A percentile compares a stretch with the other conserved stretches of the same genome.
Evolutionary conservation across 257 asterid species (phyloP).

Genomic region (Jacaranda mimosifolia): DNA sequence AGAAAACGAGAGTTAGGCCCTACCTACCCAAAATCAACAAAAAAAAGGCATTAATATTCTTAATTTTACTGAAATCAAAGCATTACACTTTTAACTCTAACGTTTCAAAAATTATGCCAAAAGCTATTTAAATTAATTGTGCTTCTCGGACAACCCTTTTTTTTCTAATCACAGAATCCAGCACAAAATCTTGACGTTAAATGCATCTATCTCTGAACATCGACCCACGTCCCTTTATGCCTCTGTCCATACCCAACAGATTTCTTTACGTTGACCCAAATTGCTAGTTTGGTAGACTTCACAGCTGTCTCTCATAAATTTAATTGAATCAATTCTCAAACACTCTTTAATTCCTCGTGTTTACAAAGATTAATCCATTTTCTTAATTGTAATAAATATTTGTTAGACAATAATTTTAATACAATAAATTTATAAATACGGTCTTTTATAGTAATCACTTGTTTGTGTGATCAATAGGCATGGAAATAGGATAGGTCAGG

Average conservation of each 20-base stretch:
- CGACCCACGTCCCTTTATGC: not conserved
- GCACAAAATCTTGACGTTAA: slow-evolving; percentile 29
- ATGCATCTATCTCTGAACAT: not conserved
- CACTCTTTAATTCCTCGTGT: not conserved
- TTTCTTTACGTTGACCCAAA: slow-evolving; percentile 33
- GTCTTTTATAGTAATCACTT: not conserved
- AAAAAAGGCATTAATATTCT: not conserved
- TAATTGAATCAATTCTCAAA: not conserved
- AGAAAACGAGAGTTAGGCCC: not conserved
- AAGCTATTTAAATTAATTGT: not conserved
- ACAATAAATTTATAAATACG: not conserved
- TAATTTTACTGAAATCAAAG: slow-evolving; percentile 4
- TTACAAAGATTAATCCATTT: no score
- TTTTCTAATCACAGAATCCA: not conserved
- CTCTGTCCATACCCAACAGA: slow-evolving; percentile 16
- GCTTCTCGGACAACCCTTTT: not conserved
- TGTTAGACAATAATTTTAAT: not conserved
- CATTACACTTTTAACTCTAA: not conserved
- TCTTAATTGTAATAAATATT: not conserved
- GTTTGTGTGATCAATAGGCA: not conserved
- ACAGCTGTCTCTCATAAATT: slow-evolving; percentile 20
- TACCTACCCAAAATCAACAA: not conserved
- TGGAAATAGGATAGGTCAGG: no score
- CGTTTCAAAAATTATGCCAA: not conserved
- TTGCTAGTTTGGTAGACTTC: slow-evolving; percentile 30